A percentile compares a stretch with the other conserved stretches of the same genome.
These are phyloP conservation scores for Puccinia horiana DNA, from an alignment of 1,284 basidiomycete genomes.

Conservation along the genomic window DNA sequence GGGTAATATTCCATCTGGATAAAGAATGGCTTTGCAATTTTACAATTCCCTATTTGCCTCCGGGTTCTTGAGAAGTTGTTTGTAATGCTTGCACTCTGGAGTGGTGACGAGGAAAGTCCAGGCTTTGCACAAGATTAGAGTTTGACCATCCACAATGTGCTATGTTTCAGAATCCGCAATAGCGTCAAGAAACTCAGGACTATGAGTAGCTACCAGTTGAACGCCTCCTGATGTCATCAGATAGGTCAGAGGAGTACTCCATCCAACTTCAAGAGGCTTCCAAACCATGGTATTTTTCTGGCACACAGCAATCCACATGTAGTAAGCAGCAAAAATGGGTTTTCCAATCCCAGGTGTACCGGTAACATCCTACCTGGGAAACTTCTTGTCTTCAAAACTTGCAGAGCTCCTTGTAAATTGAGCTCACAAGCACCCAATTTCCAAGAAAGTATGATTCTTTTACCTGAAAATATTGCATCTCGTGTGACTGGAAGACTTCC, in stretches of 20 bases:
- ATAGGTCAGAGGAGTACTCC: not conserved
- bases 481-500: no score
- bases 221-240: not conserved
- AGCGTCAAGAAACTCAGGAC: not conserved
- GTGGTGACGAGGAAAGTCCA: not conserved
- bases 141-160: slow-evolving; percentile 2
- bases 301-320: not conserved
- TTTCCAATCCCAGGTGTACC: no score
- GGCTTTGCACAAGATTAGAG: not conserved
- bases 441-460: no score
- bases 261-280: not conserved
- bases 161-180: not conserved
- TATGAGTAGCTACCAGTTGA: not conserved
- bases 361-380: no score
- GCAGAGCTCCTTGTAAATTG: no score
- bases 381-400: no score
- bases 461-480: no score
- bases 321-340: not conserved
- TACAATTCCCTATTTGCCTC: not conserved
- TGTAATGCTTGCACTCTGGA: not conserved
- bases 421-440: no score
- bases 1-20: slow-evolving; percentile 1
- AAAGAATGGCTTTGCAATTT: not conserved
- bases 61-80: not conserved
- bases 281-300: not conserved